These are phyloP conservation scores for Stephania yunnanensis DNA, from an alignment of 164 flowering plant genomes.

Conservation along the genomic window DNA sequence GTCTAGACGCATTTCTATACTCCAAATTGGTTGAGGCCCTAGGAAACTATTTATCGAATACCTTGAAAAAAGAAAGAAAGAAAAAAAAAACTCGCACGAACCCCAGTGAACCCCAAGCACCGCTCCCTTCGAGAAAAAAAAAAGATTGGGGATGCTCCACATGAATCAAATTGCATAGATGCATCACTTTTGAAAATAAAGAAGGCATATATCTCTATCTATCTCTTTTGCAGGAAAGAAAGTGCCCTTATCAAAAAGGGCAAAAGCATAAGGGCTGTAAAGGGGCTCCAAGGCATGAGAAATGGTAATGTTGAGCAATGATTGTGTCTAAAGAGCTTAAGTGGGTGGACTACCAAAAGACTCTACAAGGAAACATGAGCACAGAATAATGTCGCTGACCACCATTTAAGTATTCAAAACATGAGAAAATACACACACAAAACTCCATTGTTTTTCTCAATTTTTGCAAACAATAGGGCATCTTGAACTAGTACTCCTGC, in stretches of 20 bases:
- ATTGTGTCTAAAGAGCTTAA: constrained; percentile 34
- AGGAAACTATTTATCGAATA: too few species aligned
- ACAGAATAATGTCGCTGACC: constrained; percentile 27
- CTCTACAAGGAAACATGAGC: constrained; percentile 20
- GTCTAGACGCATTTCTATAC: too few species aligned
- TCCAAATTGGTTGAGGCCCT: too few species aligned
- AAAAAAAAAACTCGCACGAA: not conserved
- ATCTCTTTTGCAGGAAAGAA: not conserved
- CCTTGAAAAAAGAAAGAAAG: too few species aligned
- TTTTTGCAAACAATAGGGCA: not conserved
- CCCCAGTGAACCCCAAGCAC: not conserved
- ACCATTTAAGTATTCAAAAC: not conserved
- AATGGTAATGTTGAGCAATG: constrained; percentile 26
- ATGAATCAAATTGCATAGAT: not conserved
- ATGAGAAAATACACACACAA: not conserved
- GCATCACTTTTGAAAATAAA: not conserved
- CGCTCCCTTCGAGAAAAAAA: not conserved
- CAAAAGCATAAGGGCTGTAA: not conserved
- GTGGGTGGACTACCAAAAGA: constrained; percentile 15
- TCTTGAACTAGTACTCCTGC: not conserved
- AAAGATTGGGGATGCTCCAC: not conserved
- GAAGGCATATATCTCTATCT: not conserved
- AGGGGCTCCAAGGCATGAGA: constrained; percentile 25
- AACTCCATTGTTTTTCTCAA: too few species aligned
- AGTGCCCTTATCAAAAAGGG: not conserved